Conservation (phyloP, 2,329 filamentous ascomycete species). For the Neodidymelliopsis sp. region DNA sequence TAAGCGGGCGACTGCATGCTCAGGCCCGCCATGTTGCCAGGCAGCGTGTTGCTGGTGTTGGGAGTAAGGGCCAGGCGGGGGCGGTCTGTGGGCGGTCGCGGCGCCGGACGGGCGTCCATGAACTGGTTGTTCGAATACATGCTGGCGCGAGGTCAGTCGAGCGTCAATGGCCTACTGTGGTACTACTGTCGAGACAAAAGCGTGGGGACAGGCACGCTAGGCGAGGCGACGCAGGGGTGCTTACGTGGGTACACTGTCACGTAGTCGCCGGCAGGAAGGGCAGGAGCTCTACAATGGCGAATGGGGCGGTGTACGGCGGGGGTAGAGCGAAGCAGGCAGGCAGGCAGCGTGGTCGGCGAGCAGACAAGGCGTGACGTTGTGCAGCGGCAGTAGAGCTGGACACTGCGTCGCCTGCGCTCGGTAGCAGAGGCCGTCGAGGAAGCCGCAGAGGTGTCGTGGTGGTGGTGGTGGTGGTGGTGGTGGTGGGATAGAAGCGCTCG, state of each 20-base stretch:
- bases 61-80: slow-evolving; percentile 83
- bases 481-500: slow-evolving; percentile 15
- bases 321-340: slow-evolving; percentile 21
- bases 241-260: slow-evolving; percentile 36
- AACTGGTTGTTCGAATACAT: slow-evolving; percentile 74
- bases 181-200: too few species aligned
- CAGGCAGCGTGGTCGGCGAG: slow-evolving; percentile 9
- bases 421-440: slow-evolving; percentile 7
- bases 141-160: slow-evolving; percentile 46
- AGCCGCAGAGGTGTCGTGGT: neutral
- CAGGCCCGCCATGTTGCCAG: slow-evolving; percentile 81
- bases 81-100: slow-evolving; percentile 83
- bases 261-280: slow-evolving; percentile 22
- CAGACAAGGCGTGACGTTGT: slow-evolving; percentile 16
- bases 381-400: slow-evolving; percentile 10
- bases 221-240: slow-evolving; percentile 20
- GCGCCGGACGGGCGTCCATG: slow-evolving; percentile 96
- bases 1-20: slow-evolving; percentile 69
- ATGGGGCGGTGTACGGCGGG: slow-evolving; percentile 42
- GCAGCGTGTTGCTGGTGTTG: slow-evolving; percentile 69
- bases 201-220: neutral
- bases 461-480: slow-evolving; percentile 2
- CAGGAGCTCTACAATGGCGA: slow-evolving; percentile 19
- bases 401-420: neutral
- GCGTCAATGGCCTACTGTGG: too few species aligned